Base-by-base conservation (phyloP, 2,329 filamentous ascomycete species). In the Aspergillus fischeri region DNA sequence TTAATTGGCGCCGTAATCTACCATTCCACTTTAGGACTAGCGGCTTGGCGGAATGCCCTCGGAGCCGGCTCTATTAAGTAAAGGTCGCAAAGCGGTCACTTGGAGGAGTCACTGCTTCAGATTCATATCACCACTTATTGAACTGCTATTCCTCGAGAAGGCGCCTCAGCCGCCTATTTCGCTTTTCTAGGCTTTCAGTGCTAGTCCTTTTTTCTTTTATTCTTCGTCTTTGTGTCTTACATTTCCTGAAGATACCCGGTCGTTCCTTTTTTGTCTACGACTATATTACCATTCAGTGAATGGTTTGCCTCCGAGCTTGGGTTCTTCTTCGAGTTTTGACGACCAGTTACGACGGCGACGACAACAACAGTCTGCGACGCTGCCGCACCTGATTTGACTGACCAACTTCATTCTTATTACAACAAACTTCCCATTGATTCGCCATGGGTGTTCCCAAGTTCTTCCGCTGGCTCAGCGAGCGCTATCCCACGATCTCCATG, bases 391-490 rank as follows among this genome's bases (percentile, higher is more conserved):
- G 32, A 55, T 58, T 54, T 49, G 42, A 59, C 60, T 55, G 64
- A 57, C 57, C 55, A 55, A 17, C 49, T 52, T 21, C 25, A 54
- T 14, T 20, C 21, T 54, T 45, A 35, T 54, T 38, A 57, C 25
- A 17, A 11, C 4, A 51, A 24, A 54, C 59, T 53, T 53, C 57
- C 32, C 53, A 50, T 48, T 56, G 61, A 65, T 67, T 73, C 72
- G 74, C 61, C 70, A 83, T 86, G 86, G 86, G 87, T 84, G 87
- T 91, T 65, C 81, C 81, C 73, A 96, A 96, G 74, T 96, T 96
- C 81, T 96, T 96, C 81, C 85, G 94, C 84, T 99, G 95, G 94
- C 89, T 99, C 83, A 97, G 92, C 59, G 95, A 99, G 85, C 89
- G 95, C 68, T 99, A 99, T 84, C 94, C 94, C 55, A 87, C 94